Conservation (phyloP, 768 basidiomycete genomes). For the Leccinum subgranulosum region DNA sequence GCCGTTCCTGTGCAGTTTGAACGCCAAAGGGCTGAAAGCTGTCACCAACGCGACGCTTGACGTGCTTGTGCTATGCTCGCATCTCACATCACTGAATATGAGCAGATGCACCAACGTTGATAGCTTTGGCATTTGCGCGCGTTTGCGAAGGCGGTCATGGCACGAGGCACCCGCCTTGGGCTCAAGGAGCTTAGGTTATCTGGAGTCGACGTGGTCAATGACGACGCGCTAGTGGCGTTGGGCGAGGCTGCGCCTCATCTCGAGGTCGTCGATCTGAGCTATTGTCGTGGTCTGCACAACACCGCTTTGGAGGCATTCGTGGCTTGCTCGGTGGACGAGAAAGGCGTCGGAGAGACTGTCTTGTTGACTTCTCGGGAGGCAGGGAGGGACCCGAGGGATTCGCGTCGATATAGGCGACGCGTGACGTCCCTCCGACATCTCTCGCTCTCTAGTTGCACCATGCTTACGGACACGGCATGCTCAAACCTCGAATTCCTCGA, state of each 20-base stretch:
- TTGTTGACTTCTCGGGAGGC: slow-evolving; percentile 59
- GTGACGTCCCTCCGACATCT: no score
- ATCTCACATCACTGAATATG: slow-evolving; percentile 61
- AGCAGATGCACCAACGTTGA: slow-evolving; percentile 69
- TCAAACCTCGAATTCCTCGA: no score
- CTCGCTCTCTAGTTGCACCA: no score
- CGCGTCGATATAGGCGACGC: no score
- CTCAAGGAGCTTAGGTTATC: slow-evolving; percentile 56
- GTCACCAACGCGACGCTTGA: slow-evolving; percentile 77
- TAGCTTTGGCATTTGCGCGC: slow-evolving; percentile 54
- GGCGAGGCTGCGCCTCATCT: slow-evolving; percentile 68
- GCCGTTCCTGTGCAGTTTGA: slow-evolving; percentile 45
- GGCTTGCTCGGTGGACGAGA: slow-evolving; percentile 38
- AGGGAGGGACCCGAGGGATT: slow-evolving; percentile 56
- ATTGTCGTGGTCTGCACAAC: slow-evolving; percentile 68
- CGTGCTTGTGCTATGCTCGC: slow-evolving; percentile 56
- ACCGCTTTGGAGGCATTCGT: slow-evolving; percentile 74
- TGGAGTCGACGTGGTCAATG: slow-evolving; percentile 60
- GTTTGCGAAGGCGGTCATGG: slow-evolving; percentile 42
- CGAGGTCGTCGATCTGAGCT: slow-evolving; percentile 80
- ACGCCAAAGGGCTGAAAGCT: slow-evolving; percentile 53
- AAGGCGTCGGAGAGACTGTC: slow-evolving; percentile 38
- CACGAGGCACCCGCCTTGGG: slow-evolving; percentile 28
- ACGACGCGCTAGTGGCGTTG: slow-evolving; percentile 59
- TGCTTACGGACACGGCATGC: no score